Evolutionary conservation across 2,329 filamentous ascomycete species (phyloP), one percentile per base, ranked within the genome.

Genomic region (Laburnicola sp.): DNA sequence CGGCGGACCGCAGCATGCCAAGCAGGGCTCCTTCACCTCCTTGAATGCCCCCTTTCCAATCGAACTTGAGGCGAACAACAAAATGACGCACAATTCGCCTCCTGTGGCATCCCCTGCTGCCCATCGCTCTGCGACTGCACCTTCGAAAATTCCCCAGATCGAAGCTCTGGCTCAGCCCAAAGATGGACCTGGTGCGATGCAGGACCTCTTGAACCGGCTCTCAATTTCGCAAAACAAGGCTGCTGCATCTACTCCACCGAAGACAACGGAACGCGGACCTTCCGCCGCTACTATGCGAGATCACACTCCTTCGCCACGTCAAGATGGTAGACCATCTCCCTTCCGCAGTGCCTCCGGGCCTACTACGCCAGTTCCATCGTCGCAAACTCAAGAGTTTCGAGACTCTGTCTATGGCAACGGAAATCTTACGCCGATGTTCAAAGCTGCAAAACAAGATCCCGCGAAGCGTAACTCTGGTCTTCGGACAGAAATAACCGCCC

Each of bases 11-110:
- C 61, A 71, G 44, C 73, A 75, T 40, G 71, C 71, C 39, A 75
- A 74, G 38, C 71, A 76, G 26, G 72, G 74, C 31, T 74, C 76
- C 34, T 78, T 79, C 51, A 75, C 71, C 36, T 74, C 77, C 2
- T 71, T 79, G 27, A 78, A 79, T 45, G 81, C 80, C 23, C 80
- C 89, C 27, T 88, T 91, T 53, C 71, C 84, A 6, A 80, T 85
- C 55, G 90, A 95, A 65, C 76, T 91, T 39, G 85, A 77, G n/a
- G 73, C 71, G 35, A 60, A 62, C 26, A 57, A 43, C 49, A 60
- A 53, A 40, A 49, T 47, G 30, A 41, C 55, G 6, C 61, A 58
- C 27, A 51, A 55, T 42, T 65, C 65, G 10, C 64, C 68, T 22
- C 54, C 64, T 3, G 54, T 56, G 36, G 56, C 60, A 38, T 55